Base-by-base conservation (phyloP, 805 yeast genomes). In the Myxozyma vanderwaltii region DNA sequence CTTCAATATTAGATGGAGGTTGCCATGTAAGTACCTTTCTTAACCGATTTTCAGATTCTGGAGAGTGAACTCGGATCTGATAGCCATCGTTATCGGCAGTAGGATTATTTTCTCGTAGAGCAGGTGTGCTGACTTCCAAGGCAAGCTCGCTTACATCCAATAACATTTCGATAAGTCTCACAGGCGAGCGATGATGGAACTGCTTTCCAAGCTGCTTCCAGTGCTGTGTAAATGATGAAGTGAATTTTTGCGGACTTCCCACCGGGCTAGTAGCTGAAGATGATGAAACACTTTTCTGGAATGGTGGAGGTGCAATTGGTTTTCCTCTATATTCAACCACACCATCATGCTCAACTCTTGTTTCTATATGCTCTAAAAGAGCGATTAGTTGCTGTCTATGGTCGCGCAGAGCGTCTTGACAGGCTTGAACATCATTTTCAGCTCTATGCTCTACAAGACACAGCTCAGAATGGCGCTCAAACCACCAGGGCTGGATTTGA, bases 401-500 rank as follows among this genome's bases (percentile, higher is more conserved):
- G 54, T 91, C 97, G 2, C 81, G 74, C 2, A 92, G 76, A 19
- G 80, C 77, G 66, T 94, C 98, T 65, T 92, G 96, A 47, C 85
- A 76, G 36, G 79, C 66, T 68, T 87, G 89, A 8, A 92, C 83
- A 35, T 85, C 85, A 65, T 90, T 91, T 68, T 86, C 91, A 10
- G 88, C 82, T 67, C 85, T 81, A 73, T 91, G 96, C 71, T 91
- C 97, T 36, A 89, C 81, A 29, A 88, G 77, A 68, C 99, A 94
- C 48, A 88, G 75, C 69, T 91, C 94, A 0, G 92, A 86, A 73
- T 94, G 99, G 51, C 86, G 81, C 67, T 92, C 99, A 40, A 94
- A 77, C 87, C 96, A 94, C 99, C 99, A 94, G 3, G 91, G 88
- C 3, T 96, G 97, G n/a, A 91, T 85, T 49, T 81, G 81, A 31